Percentiles rank a stretch among this genome's conserved stretches.
These are phyloP conservation scores for Puccinia novopanici DNA, from an alignment of 1,284 basidiomycete species.

Conservation along the genomic window DNA sequence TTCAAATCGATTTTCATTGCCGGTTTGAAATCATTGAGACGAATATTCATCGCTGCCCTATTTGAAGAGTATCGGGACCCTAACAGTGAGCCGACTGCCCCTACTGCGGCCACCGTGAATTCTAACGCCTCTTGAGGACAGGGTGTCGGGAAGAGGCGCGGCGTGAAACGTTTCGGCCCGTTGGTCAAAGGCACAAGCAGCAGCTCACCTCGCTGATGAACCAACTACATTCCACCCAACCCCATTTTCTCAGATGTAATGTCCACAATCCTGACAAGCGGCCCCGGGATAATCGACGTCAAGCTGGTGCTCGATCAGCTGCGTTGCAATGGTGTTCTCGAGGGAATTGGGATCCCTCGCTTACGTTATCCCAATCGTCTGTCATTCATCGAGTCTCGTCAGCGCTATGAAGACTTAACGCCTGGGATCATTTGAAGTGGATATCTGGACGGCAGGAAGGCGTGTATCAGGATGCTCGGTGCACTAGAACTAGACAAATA, in stretches of 20 bases:
- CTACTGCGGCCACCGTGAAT: slow-evolving; percentile 55
- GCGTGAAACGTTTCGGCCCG: slow-evolving; percentile 95
- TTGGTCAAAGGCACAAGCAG: slow-evolving; percentile 93
- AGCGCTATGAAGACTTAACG: slow-evolving; percentile 92
- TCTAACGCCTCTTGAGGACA: slow-evolving; percentile 64
- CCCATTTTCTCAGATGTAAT: slow-evolving; percentile 97
- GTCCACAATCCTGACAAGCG: slow-evolving; percentile 93
- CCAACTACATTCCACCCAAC: slow-evolving; percentile 90
- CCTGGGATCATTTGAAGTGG: slow-evolving; percentile 89
- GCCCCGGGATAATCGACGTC: slow-evolving; percentile 85
- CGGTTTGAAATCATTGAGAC: slow-evolving; percentile 82
- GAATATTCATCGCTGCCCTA: slow-evolving; percentile 72
- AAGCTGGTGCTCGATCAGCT: too few species aligned
- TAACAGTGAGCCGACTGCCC: too few species aligned
- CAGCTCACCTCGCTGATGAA: slow-evolving; percentile 88
- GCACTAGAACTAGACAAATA: too few species aligned
- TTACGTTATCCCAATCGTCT: slow-evolving; percentile 95
- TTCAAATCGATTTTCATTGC: slow-evolving; percentile 95
- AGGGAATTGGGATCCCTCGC: slow-evolving; percentile 96
- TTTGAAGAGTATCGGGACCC: slow-evolving; percentile 75
- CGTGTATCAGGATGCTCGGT: too few species aligned
- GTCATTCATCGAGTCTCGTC: slow-evolving; percentile 94
- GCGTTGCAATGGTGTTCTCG: slow-evolving; percentile 98
- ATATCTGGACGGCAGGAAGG: too few species aligned
- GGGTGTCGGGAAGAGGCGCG: slow-evolving; percentile 62